These are phyloP conservation scores for Nadsonia fulvescens DNA, from an alignment of 805 yeast genomes.

Conservation along the genomic window DNA sequence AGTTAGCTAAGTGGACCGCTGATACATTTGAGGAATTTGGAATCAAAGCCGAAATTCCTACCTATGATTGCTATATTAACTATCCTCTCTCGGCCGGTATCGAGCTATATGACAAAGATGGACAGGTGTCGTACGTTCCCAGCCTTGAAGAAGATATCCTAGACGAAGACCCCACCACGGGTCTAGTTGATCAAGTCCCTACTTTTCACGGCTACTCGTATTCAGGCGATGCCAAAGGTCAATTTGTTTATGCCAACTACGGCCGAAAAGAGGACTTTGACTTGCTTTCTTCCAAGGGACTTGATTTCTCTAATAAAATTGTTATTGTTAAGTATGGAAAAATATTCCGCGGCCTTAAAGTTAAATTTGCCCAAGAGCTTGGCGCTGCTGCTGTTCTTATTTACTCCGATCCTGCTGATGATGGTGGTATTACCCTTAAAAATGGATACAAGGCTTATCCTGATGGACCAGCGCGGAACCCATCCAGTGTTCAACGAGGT, in stretches of 20 bases:
- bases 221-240: constrained; percentile 53
- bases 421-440: constrained; percentile 26
- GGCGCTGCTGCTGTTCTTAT: constrained; percentile 53
- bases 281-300: constrained; percentile 26
- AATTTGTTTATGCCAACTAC: constrained; percentile 48
- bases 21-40: constrained; percentile 45
- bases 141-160: constrained; percentile 34
- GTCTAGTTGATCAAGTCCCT: constrained; percentile 31
- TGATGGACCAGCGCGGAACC: constrained; percentile 60
- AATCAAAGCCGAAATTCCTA: constrained; percentile 31
- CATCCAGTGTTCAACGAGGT: constrained; percentile 61
- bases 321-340: constrained; percentile 52
- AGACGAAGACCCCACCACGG: constrained; percentile 32
- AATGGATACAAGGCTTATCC: constrained; percentile 55
- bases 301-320: constrained; percentile 37
- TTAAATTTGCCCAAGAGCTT: constrained; percentile 53
- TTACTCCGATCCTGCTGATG: constrained; percentile 55
- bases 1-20: constrained; percentile 35
- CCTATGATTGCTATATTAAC: constrained; percentile 44
- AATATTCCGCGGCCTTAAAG: constrained; percentile 56
- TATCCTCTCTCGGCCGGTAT: constrained; percentile 42
- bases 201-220: constrained; percentile 67
- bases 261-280: constrained; percentile 48
- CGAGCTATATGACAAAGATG: constrained; percentile 21
- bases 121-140: constrained; percentile 29